Evolutionary conservation across 768 basidiomycete genomes (phyloP).

Genomic region (Candolleomyces eurysporus): DNA sequence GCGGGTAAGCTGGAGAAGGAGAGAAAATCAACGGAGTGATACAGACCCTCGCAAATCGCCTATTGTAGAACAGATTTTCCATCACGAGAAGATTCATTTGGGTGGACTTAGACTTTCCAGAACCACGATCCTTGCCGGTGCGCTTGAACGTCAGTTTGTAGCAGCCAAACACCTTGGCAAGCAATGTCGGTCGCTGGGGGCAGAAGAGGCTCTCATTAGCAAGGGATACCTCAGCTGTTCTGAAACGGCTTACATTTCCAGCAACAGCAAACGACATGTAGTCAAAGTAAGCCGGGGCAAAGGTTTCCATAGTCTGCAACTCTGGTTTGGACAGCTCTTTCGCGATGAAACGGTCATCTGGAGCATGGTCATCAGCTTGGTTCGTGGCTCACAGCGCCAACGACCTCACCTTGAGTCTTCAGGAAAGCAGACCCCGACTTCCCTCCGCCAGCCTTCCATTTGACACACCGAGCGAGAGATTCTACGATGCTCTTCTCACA

Average conservation of each 20-base stretch:
- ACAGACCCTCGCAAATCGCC: conserved; percentile 81
- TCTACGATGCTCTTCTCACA: conserved; percentile 95
- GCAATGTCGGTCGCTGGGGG: conserved; percentile 80
- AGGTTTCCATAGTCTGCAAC: conserved; percentile 92
- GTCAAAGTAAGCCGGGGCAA: conserved; percentile 96
- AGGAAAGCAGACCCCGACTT: conserved; percentile 97
- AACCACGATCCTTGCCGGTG: conserved; percentile 63
- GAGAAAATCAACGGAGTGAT: conserved; percentile 35
- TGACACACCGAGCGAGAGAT: conserved; percentile 88
- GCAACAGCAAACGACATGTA: conserved; percentile 96
- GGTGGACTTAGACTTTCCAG: conserved; percentile 71
- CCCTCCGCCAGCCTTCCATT: conserved; percentile 94
- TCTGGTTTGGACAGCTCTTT: conserved; percentile 93
- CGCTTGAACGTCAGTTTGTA: conserved; percentile 92
- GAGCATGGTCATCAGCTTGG: conserved; percentile 6
- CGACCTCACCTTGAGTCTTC: conserved; percentile 78
- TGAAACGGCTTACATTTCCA: conserved; percentile 59
- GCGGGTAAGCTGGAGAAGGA: background rate
- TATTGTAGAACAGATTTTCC: conserved; percentile 96
- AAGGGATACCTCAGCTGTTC: background rate
- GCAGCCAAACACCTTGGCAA: conserved; percentile 97
- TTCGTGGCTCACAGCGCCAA: background rate
- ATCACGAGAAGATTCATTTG: conserved; percentile 96
- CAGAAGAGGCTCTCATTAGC: conserved; percentile 7
- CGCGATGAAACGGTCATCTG: conserved; percentile 98